Percentiles rank a stretch among this genome's conserved stretches.
phyloP scores from a whole-genome alignment of 1,284 basidiomycete genomes.

The Trametes polyzona region DNA sequence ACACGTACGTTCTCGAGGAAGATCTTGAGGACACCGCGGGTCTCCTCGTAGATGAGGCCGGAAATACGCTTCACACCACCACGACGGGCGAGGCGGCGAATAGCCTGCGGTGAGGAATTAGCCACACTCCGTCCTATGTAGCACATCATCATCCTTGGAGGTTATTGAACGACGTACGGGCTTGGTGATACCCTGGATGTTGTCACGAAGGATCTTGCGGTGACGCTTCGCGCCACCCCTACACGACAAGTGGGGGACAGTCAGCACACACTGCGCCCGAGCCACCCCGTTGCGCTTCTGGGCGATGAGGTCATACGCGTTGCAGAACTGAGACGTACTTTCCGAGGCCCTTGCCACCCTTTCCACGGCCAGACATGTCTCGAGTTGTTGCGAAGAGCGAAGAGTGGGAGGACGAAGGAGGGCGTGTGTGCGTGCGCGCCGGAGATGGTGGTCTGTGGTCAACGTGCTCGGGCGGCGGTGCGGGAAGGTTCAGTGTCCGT shows the following conservation, averaged over 20 bases:
- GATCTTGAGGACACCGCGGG: conserved; percentile 85
- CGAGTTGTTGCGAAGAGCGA: conserved; percentile 11
- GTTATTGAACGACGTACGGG: conserved; percentile 38
- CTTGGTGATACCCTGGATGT: conserved; percentile 71
- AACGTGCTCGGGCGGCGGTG: conserved; percentile 8
- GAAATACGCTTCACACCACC: conserved; percentile 87
- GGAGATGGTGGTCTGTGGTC: conserved; percentile 22
- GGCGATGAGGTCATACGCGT: background rate
- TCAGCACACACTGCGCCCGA: conserved; percentile 12
- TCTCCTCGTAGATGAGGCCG: conserved; percentile 82
- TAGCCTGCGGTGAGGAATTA: conserved; percentile 50
- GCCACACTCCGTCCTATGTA: conserved; percentile 46
- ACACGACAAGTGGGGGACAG: conserved; percentile 37
- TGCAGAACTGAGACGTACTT: conserved; percentile 22
- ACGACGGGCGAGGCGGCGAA: conserved; percentile 85
- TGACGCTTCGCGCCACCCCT: conserved; percentile 60
- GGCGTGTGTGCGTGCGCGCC: conserved; percentile 3
- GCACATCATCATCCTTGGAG: no score
- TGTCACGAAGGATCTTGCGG: conserved; percentile 69
- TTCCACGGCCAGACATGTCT: conserved; percentile 65
- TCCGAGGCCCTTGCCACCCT: conserved; percentile 55
- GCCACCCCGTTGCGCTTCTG: background rate
- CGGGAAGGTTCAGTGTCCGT: conserved; percentile 12
- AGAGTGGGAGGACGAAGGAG: conserved; percentile 4
- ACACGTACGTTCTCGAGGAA: conserved; percentile 64